Evolutionary conservation across 1,284 basidiomycete genomes (phyloP), one percentile per base, ranked within the genome.

Genomic region (Cystobasidium slooffiae): DNA sequence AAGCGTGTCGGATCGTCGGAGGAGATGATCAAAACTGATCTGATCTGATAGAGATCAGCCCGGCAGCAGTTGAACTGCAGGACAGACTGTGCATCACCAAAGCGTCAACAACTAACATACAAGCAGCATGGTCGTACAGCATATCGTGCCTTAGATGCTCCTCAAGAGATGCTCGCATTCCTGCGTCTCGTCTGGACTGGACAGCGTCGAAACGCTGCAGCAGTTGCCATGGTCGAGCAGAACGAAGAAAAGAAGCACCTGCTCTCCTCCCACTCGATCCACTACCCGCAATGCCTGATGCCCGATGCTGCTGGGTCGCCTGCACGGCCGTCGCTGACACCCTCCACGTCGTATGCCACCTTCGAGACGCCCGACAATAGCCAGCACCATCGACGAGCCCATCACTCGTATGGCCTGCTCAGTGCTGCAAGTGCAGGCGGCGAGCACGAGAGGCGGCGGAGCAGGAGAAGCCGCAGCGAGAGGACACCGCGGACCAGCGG

Each of bases 281-380:
- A 31, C 31, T 31, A 31, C 31, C 31, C 31, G 31, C 31, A 31
- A 63, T 63, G 61, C 22, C 61, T 31, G 61, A 63, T 39, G 61
- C 43, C 16, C 16, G 16, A 20, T 51, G 56, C 56, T 59, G 44
- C 43, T 63, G 56, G 37, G 37, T 59, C 56, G 56, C 56, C 56
- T 41, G 37, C 56, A 43, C 56, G 56, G 37, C 56, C 61, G 61
- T 63, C 61, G 43, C 44, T 63, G 61, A 63, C 61, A 43, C 61
- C 61, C n/a, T 44, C 61, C 5, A 47, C 61, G 9, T 63, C 61
- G 61, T 63, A 63, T 51, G 61, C 61, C 3, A 63, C 61, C 37
- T 63, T 63, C 47, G 61, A 63, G 61, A 43, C 20, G 18, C 39
- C 61, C 6, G 43, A 37, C 6, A 43, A 51, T 6, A 37, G n/a